Base-by-base conservation (phyloP, 2,329 filamentous ascomycete species). In the Phialophora macrospora region DNA sequence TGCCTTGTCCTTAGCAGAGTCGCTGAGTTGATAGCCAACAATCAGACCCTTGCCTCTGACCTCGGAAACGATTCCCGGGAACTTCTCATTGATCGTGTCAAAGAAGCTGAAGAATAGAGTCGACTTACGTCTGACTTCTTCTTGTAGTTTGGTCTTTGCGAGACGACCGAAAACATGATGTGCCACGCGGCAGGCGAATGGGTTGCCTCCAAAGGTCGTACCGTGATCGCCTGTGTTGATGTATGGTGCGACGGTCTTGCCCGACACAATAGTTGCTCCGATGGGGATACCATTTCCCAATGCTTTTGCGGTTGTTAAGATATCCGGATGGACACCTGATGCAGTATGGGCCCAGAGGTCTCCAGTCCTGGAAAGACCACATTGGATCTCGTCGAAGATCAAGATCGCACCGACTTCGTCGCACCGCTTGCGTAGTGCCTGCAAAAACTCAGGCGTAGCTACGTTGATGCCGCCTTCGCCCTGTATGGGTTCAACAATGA, bases 361-460 rank as follows among this genome's bases (percentile, higher is more conserved):
- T 41, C 95, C 95, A 1, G 95, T 98, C 60, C 95, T 89, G 28
- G 89, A 88, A 38, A 99, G 83, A 60, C 95, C 95, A 77, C 93
- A 97, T 80, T 99, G 95, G 69, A 99, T 99, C 82, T 99, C 95
- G 74, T 99, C 95, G 77, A 95, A 94, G 75, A 97, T 90, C 64
- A 99, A 82, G 3, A 98, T 87, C 1, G 94, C 93, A 59, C 92
- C 92, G 34, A 97, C 92, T 72, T 92, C 89, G 63, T 88, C 89
- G 78, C 93, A 97, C 65, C 93, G 87, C 75, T 85, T 86, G 65
- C 92, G 92, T n/a, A 99, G 85, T 0, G 92, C 90, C 26, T 88
- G 77, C 26, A 99, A 84, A 78, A 98, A 99, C 70, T 92, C 91
- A 3, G 90, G 87, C 0, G 85, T 89, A 2, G 92, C 95, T 11